Conservation (phyloP, 352 stramenopile species). For the Globisporangium apiculatum region DNA sequence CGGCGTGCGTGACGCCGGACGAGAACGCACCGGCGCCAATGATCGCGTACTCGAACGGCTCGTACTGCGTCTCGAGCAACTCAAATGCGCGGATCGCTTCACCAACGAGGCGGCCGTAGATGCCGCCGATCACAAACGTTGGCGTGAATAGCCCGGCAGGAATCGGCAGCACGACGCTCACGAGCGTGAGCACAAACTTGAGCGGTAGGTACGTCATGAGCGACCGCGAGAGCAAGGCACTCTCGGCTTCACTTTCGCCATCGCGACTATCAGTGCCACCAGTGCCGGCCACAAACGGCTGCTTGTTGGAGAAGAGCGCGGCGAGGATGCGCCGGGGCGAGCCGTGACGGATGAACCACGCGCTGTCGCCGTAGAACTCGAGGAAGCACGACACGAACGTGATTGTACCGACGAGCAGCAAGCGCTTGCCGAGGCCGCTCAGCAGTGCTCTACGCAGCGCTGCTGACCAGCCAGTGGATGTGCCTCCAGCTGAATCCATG, state of each 20-base stretch:
- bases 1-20: conserved; percentile 88
- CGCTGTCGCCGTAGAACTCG: conserved; percentile 74
- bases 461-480: too few species aligned
- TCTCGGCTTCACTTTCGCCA: conserved; percentile 22
- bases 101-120: conserved; percentile 74
- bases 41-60: conserved; percentile 91
- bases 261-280: neutral
- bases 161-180: conserved; percentile 70
- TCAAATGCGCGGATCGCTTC: conserved; percentile 64
- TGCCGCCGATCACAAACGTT: conserved; percentile 81
- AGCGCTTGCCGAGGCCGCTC: conserved; percentile 49
- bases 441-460: conserved; percentile 14
- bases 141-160: conserved; percentile 77
- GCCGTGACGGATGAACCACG: conserved; percentile 74
- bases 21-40: conserved; percentile 89
- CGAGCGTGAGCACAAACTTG: conserved; percentile 69
- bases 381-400: conserved; percentile 61
- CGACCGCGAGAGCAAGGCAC: conserved; percentile 61
- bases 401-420: conserved; percentile 48
- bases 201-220: conserved; percentile 71
- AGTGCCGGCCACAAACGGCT: conserved; percentile 26
- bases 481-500: too few species aligned
- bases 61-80: conserved; percentile 54
- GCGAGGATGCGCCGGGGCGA: conserved; percentile 56
- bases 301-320: conserved; percentile 59